Conservation (phyloP, 148 eudicot genomes). For the Chenopodium suecicum region DNA sequence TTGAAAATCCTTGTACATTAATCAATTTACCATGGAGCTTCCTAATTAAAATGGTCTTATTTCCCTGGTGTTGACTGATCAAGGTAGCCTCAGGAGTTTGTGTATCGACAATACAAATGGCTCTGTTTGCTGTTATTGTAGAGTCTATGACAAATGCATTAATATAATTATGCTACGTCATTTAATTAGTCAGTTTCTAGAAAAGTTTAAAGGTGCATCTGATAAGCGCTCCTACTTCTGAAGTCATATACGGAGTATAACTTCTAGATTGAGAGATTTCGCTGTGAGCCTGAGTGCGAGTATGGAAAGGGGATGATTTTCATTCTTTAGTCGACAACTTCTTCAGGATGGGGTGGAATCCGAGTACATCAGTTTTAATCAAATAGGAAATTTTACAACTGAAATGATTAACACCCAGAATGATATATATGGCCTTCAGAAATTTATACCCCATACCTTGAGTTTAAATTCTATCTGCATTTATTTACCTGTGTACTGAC, state of each 20-base stretch:
- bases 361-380: neutral
- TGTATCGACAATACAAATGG: no score
- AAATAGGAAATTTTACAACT: neutral
- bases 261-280: neutral
- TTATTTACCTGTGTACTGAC: neutral
- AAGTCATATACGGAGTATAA: neutral
- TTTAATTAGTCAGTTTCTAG: no score
- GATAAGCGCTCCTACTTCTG: neutral
- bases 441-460: neutral
- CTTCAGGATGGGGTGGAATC: neutral
- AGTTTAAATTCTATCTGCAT: neutral
- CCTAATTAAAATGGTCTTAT: no score
- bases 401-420: neutral
- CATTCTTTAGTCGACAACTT: neutral
- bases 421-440: neutral
- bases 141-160: no score
- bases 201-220: neutral
- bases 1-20: no score
- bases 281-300: neutral
- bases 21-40: no score
- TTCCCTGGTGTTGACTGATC: no score
- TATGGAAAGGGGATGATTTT: neutral
- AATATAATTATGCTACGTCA: no score
- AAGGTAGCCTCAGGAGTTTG: no score
- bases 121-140: no score